Conservation (phyloP, 169 alveolate genomes). For the Hepatocystis sp. region DNA sequence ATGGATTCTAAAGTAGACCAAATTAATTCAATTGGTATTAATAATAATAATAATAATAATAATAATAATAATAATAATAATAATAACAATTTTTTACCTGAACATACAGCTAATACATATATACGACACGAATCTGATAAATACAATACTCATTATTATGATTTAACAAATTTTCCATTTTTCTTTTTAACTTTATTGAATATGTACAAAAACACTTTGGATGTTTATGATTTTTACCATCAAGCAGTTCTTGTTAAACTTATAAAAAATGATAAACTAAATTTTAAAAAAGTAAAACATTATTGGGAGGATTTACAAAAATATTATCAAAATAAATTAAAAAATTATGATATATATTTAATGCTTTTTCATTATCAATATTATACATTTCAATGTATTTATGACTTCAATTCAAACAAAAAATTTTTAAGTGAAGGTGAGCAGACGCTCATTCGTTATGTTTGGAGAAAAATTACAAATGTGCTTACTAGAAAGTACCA, state of each 20-base stretch:
- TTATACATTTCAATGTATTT: conserved; percentile 37
- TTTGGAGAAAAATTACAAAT: conserved; percentile 27
- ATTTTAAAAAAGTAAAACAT: conserved; percentile 20
- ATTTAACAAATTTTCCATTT: conserved; percentile 10
- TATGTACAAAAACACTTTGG: conserved; percentile 23
- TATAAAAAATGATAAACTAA: conserved; percentile 27
- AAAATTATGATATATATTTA: conserved; percentile 28
- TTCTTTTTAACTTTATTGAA: conserved; percentile 33
- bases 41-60: too few relatives aligned
- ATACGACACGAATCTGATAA: too few relatives aligned
- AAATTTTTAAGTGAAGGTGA: conserved; percentile 13
- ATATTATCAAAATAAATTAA: conserved; percentile 26
- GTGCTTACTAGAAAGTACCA: conserved; percentile 19
- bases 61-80: too few relatives aligned
- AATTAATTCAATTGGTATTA: too few relatives aligned
- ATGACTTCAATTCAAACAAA: background rate
- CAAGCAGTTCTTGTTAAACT: conserved; percentile 26
- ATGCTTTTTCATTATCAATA: conserved; percentile 61
- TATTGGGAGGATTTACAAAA: conserved; percentile 14
- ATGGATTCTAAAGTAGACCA: background rate
- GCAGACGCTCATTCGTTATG: conserved; percentile 23
- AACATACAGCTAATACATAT: too few relatives aligned
- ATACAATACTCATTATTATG: too few relatives aligned
- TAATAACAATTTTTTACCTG: too few relatives aligned
- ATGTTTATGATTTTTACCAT: conserved; percentile 55